Conservation (phyloP, 1,284 basidiomycete species). For the Pseudozyma hubeiensis region DNA sequence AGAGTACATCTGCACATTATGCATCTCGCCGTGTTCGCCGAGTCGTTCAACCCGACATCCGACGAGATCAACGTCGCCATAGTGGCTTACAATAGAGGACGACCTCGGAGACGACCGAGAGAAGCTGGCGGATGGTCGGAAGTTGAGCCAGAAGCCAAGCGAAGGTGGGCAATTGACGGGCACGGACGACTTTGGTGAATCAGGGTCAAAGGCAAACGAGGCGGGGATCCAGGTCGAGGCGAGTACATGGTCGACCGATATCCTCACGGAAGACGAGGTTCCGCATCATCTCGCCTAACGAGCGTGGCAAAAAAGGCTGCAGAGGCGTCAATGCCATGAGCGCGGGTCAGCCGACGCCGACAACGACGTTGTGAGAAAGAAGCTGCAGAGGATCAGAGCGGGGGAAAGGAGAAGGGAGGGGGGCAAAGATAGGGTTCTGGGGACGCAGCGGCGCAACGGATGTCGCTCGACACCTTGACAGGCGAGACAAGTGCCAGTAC, state of each 20-base stretch:
- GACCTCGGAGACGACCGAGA: background rate
- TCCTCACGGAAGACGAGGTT: conserved; percentile 6
- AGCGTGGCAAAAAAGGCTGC: background rate
- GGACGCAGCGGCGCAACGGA: background rate
- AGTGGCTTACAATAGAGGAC: background rate
- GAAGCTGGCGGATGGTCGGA: background rate
- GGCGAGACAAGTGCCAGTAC: background rate
- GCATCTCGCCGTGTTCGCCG: background rate
- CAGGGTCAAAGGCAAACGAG: too few species aligned
- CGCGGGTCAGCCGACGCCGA: background rate
- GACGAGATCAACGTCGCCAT: background rate
- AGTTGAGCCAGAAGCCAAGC: background rate
- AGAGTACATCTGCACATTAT: background rate
- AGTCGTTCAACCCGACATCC: background rate
- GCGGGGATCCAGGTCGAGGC: too few species aligned
- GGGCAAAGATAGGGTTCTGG: background rate
- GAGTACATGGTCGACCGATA: background rate
- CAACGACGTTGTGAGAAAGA: background rate
- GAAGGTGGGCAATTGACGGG: background rate
- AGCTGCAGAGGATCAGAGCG: background rate
- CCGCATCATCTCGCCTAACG: conserved; percentile 6
- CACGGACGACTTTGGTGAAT: background rate
- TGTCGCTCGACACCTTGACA: conserved; percentile 1
- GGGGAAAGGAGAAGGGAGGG: background rate
- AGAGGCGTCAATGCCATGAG: background rate